Base-by-base conservation (phyloP, 139 green algal genomes). In the Auxenochlorella pyrenoidosa region DNA sequence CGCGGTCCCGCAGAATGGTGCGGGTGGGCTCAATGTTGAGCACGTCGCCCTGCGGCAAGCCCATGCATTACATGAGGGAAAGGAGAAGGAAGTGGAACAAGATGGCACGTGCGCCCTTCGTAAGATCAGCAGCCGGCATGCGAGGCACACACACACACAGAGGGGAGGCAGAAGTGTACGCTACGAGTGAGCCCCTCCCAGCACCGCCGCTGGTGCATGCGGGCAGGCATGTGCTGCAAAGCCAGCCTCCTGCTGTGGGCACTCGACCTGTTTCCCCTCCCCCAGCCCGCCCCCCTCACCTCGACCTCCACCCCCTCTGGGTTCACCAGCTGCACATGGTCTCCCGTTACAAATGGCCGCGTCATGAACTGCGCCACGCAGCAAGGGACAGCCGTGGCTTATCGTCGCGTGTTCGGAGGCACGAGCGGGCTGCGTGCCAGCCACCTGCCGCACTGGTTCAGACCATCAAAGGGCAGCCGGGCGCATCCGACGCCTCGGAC, bases 1-100 rank as follows among this genome's bases (percentile, higher is more conserved):
- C 26, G 38, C 51, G 38, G 58, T 84, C 79, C 16, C 30, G 36
- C 58, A 90, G 70, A 4, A 90, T 88, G 58, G 87, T 90, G 43
- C 87, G 68, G 28, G 85, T 84, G 41, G 87, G 87, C 81, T 90
- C 87, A 70, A 90, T 88, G 58, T 65, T 79, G 28, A 87, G 38
- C 47, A 90, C 38, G 6, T 51, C 73, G 18, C 87, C 87, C 68
- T 90, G 79, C n/a, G 34, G 8, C 30, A 82, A 36, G 22, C 82
- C 5, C 21, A 59, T 40, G 1, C 10, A 40, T 19, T 0, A 51
- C 60, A 24, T 51, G 70, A 3, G 43, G 0, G 70, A 47, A 10
- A 2, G 0, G 34, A 36, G n/a, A 43, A 13, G n/a, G 30, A 13
- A 36, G 38, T 18, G 30, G 15, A 34, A 8, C 21, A 18, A 22